Conservation (phyloP, 1,284 basidiomycete species). For the Fistulinella staudtii region DNA sequence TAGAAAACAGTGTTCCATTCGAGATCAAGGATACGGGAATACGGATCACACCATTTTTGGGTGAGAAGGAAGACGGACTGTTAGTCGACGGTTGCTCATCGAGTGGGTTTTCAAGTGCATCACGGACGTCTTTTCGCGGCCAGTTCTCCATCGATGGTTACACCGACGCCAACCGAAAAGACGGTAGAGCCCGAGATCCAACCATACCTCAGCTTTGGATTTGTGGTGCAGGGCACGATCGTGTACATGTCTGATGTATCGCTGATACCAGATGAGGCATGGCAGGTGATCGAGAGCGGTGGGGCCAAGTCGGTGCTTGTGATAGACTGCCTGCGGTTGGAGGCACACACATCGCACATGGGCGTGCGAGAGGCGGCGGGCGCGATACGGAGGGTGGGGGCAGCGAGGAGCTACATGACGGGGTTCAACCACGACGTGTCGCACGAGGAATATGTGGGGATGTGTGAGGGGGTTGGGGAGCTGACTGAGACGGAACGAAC, state of each 20-base stretch:
- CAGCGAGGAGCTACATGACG: slow-evolving; percentile 61
- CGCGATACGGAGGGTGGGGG: slow-evolving; percentile 50
- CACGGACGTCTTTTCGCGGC: slow-evolving; percentile 60
- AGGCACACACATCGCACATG: slow-evolving; percentile 66
- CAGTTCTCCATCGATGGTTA: no score
- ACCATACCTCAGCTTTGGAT: slow-evolving; percentile 74
- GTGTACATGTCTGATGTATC: slow-evolving; percentile 77
- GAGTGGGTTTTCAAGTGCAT: slow-evolving; percentile 42
- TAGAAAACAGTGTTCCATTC: slow-evolving; percentile 60
- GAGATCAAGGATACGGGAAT: slow-evolving; percentile 63
- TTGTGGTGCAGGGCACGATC: slow-evolving; percentile 60
- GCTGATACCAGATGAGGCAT: slow-evolving; percentile 64
- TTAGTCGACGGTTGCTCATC: slow-evolving; percentile 4
- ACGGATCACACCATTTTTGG: slow-evolving; percentile 61
- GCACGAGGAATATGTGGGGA: slow-evolving; percentile 63
- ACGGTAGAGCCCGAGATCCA: no score
- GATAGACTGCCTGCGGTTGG: slow-evolving; percentile 66
- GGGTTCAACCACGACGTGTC: slow-evolving; percentile 68
- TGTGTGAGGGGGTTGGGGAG: slow-evolving; percentile 44
- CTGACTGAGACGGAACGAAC: slow-evolving; percentile 39
- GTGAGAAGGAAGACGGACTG: slow-evolving; percentile 35
- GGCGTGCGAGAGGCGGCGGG: slow-evolving; percentile 58
- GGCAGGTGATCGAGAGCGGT: slow-evolving; percentile 47
- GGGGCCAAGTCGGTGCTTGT: slow-evolving; percentile 55
- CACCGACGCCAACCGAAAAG: no score